Conservation (phyloP, 805 yeast species). For the Jamesozyma rosinii region DNA sequence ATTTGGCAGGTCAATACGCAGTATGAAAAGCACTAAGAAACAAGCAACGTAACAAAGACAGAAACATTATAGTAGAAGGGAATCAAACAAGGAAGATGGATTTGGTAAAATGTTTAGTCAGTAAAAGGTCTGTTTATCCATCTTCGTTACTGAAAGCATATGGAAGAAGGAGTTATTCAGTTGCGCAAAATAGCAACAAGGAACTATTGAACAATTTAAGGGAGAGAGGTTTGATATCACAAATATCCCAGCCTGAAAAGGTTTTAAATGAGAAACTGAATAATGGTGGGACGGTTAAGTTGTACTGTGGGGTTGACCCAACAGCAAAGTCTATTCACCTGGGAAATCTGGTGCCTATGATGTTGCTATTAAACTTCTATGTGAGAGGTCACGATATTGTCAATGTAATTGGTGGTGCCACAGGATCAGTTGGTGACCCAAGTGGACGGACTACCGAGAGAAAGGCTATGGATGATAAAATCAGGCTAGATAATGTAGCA, state of each 20-base stretch:
- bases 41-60: no score
- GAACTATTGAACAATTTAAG: constrained; percentile 12
- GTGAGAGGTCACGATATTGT: constrained; percentile 78
- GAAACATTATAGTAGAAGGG: no score
- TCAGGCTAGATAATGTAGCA: constrained; percentile 47
- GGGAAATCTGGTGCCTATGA: constrained; percentile 82
- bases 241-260: constrained; percentile 25
- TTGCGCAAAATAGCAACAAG: not conserved
- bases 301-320: constrained; percentile 96
- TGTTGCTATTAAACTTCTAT: constrained; percentile 75
- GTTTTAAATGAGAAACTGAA: constrained; percentile 9
- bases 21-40: no score
- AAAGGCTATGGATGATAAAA: constrained; percentile 41
- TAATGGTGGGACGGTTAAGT: constrained; percentile 35
- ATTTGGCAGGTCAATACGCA: no score
- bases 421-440: constrained; percentile 94
- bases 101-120: not conserved
- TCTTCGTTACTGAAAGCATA: not conserved
- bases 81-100: not conserved
- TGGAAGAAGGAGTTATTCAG: not conserved
- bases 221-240: constrained; percentile 24
- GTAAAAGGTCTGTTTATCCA: not conserved
- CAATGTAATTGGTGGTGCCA: constrained; percentile 88
- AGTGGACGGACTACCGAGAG: constrained; percentile 83
- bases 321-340: constrained; percentile 82